These are phyloP conservation scores for Dothideomycetes sp. DNA, from an alignment of 2,329 filamentous ascomycete genomes.

Conservation along the genomic window DNA sequence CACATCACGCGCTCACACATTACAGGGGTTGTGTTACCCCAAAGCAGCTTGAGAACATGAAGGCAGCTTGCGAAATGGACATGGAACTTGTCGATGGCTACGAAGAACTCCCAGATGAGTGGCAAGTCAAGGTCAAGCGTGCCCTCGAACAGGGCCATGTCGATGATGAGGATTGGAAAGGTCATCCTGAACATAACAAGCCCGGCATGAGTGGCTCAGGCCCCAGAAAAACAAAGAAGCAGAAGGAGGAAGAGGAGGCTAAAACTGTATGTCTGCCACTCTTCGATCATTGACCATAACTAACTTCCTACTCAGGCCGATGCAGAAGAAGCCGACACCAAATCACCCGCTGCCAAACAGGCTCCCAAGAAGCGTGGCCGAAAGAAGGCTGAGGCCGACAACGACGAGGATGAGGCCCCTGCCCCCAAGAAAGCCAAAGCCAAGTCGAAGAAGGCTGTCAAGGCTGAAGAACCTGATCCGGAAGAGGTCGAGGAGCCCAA, in stretches of 20 bases:
- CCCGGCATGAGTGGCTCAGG: conserved; percentile 49
- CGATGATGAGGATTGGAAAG: conserved; percentile 77
- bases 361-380: conserved; percentile 34
- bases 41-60: conserved; percentile 56
- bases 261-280: background rate
- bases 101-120: conserved; percentile 61
- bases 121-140: conserved; percentile 63
- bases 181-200: conserved; percentile 65
- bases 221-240: conserved; percentile 40
- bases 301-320: conserved; percentile 1
- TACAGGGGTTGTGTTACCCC: conserved; percentile 82
- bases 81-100: conserved; percentile 68
- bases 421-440: conserved; percentile 20
- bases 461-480: conserved; percentile 20
- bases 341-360: conserved; percentile 19
- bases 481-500: conserved; percentile 16
- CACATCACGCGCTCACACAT: conserved; percentile 4
- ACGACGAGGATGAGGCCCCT: conserved; percentile 25
- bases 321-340: conserved; percentile 15
- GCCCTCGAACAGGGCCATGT: conserved; percentile 72
- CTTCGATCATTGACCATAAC: background rate
- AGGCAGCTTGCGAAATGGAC: conserved; percentile 48
- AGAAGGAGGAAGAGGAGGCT: conserved; percentile 27
- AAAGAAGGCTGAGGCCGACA: conserved; percentile 30
- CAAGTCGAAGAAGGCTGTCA: conserved; percentile 18